Percentiles rank a stretch among this genome's conserved stretches.
Evolutionary conservation across 108 stramenopile genomes (phyloP).

Genomic region (Cyclotella choctawhatcheeana): DNA sequence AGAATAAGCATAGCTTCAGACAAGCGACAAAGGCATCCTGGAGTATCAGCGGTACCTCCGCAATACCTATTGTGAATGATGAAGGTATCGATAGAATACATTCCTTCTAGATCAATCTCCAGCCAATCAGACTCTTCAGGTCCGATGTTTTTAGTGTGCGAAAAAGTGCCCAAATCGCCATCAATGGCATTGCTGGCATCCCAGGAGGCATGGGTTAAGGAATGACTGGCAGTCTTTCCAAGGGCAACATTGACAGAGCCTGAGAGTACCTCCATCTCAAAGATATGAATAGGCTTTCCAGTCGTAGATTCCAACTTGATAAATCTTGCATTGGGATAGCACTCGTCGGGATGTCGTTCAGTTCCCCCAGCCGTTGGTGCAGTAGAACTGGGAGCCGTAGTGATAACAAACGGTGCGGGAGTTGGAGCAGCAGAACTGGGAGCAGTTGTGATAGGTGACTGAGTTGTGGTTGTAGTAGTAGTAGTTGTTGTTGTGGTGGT

Average conservation of each 20-base stretch:
- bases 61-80: not conserved
- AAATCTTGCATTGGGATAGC: constrained; percentile 3
- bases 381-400: not conserved
- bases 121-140: not conserved
- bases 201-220: not conserved
- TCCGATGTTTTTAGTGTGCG: not conserved
- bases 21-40: not conserved
- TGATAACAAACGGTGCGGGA: not conserved
- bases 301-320: not conserved
- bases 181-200: not conserved
- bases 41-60: not conserved
- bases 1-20: not conserved
- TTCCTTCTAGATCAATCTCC: not conserved
- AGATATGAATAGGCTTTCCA: not conserved
- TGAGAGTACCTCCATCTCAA: not conserved
- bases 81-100: not conserved
- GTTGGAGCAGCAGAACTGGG: not conserved
- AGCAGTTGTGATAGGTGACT: no score
- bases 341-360: not conserved
- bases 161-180: not conserved
- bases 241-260: not conserved
- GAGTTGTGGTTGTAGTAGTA: no score
- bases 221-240: not conserved
- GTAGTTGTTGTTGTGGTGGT: not conserved
- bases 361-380: not conserved